Percentiles rank a stretch among this genome's conserved stretches.
These are phyloP conservation scores for Triticum aestivum DNA, from an alignment of 176 grass and related monocot species.

Conservation along the genomic window DNA sequence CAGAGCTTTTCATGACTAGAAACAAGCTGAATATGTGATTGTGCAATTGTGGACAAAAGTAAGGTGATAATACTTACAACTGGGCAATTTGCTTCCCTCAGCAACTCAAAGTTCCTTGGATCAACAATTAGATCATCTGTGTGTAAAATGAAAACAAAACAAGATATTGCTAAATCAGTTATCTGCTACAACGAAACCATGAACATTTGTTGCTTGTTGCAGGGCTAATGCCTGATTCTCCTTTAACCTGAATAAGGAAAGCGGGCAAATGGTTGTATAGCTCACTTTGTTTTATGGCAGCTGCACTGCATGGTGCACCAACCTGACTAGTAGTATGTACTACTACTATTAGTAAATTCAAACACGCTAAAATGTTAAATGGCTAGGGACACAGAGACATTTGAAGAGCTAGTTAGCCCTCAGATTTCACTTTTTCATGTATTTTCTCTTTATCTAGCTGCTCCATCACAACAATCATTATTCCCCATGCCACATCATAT, in stretches of 20 bases:
- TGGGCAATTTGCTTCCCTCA: slow-evolving; percentile 93
- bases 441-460: not conserved
- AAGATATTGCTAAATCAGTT: not conserved
- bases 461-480: not conserved
- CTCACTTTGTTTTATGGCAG: not conserved
- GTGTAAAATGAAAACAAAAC: slow-evolving; percentile 15
- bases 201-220: not conserved
- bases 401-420: not conserved
- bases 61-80: slow-evolving; percentile 66
- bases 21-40: slow-evolving; percentile 4
- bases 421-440: not conserved
- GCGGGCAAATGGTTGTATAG: not conserved
- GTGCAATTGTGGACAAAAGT: slow-evolving; percentile 18
- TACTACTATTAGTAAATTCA: slow-evolving; percentile 14
- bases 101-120: slow-evolving; percentile 95
- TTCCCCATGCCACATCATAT: slow-evolving; percentile 15
- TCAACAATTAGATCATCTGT: slow-evolving; percentile 96
- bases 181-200: not conserved
- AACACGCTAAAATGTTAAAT: not conserved
- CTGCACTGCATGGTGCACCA: not conserved
- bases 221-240: not conserved
- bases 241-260: not conserved
- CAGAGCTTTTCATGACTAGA: not conserved
- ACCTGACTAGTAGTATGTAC: not conserved
- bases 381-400: not conserved